Conservation (phyloP, 2,329 filamentous ascomycete genomes). For the Diaporthe velutina region DNA sequence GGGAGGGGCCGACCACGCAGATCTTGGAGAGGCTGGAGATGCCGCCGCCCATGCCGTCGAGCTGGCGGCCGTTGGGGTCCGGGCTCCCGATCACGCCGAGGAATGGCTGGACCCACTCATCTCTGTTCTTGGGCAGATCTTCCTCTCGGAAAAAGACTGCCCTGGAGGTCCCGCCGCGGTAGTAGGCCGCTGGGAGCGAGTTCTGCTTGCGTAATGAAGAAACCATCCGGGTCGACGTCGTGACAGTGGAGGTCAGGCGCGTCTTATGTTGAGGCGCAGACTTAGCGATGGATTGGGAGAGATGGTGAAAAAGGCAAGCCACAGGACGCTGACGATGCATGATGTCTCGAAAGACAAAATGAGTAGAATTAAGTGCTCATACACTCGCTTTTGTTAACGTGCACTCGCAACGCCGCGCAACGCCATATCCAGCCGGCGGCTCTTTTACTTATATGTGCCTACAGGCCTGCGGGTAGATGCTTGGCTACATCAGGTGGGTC, state of each 20-base stretch:
- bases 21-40: conserved; percentile 79
- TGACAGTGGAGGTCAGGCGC: fast-evolving
- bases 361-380: too few relatives aligned
- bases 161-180: conserved; percentile 78
- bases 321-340: background rate
- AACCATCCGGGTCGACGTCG: background rate
- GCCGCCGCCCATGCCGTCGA: conserved; percentile 79
- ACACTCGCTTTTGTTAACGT: too few relatives aligned
- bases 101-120: conserved; percentile 67
- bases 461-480: background rate
- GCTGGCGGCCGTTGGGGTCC: conserved; percentile 74
- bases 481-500: background rate
- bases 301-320: background rate
- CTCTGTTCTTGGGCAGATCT: conserved; percentile 62
- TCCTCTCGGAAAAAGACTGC: conserved; percentile 70
- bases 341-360: background rate
- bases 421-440: too few relatives aligned
- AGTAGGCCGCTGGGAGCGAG: conserved; percentile 67
- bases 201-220: background rate
- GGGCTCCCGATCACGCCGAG: conserved; percentile 73
- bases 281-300: background rate
- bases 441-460: background rate
- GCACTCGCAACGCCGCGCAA: too few relatives aligned
- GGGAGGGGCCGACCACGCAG: conserved; percentile 71
- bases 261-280: background rate